These are phyloP conservation scores for Carpinus fangiana DNA, from an alignment of 306 rosid species.

Conservation along the genomic window DNA sequence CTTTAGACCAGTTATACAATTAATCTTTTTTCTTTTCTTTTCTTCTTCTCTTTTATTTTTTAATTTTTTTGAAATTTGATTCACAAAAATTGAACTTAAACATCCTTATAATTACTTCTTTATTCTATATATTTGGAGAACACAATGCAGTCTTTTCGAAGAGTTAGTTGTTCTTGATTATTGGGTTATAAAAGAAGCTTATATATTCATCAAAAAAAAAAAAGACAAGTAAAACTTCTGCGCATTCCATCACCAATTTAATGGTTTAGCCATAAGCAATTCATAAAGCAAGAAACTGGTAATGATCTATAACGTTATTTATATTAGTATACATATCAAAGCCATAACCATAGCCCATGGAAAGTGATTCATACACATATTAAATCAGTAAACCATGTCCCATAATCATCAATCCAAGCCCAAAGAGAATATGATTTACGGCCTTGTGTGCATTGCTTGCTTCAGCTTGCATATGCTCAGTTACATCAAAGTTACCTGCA, in stretches of 20 bases:
- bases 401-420: conserved; percentile 42
- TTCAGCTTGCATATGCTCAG: conserved; percentile 49
- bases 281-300: background rate
- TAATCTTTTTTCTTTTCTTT: no score
- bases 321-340: background rate
- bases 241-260: background rate
- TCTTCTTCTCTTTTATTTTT: no score
- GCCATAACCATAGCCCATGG: background rate
- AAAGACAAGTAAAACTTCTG: background rate
- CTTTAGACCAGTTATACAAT: no score
- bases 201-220: no score
- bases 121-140: no score
- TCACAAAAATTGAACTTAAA: no score
- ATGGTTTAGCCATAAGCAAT: background rate
- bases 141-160: conserved; percentile 37
- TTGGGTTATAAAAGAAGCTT: no score
- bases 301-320: background rate
- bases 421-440: conserved; percentile 37
- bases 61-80: no score
- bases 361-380: background rate
- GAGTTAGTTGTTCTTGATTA: no score
- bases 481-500: conserved; percentile 74
- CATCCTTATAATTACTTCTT: no score
- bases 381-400: conserved; percentile 37
- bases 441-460: conserved; percentile 38